phyloP scores from a whole-genome alignment of 2,329 filamentous ascomycete genomes.

The Zymoseptoria brevis region DNA sequence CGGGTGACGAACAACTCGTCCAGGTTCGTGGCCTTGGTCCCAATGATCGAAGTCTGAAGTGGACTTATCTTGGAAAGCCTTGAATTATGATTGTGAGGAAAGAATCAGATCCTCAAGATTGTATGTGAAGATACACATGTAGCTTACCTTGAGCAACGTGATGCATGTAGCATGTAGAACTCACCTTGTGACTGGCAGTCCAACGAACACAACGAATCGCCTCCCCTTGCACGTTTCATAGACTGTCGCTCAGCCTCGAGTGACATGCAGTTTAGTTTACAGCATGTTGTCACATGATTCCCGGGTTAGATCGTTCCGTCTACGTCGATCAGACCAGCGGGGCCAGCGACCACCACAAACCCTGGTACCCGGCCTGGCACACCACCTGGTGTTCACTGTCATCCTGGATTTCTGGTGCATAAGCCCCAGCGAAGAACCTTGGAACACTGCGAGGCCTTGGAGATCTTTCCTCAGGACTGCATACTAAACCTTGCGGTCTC shows the following conservation, averaged over 20 bases:
- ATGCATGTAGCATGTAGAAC: neutral
- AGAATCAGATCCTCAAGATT: neutral
- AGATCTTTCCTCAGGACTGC: neutral
- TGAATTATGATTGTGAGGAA: slow-evolving; percentile 4
- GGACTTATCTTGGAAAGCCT: slow-evolving; percentile 38
- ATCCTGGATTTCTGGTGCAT: neutral
- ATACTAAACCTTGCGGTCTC: neutral
- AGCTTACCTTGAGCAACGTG: neutral
- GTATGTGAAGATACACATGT: neutral
- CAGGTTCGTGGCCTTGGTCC: slow-evolving; percentile 35
- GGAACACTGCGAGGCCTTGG: neutral
- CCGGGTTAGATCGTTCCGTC: too few species aligned
- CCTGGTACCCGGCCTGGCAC: too few species aligned
- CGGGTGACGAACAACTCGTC: slow-evolving; percentile 49
- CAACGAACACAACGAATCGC: neutral
- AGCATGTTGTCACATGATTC: too few species aligned
- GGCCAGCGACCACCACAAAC: too few species aligned
- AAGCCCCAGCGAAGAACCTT: neutral
- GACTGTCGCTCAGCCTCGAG: neutral
- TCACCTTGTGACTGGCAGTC: neutral
- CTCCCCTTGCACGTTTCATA: neutral
- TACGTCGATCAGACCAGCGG: too few species aligned
- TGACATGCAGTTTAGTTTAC: too few species aligned
- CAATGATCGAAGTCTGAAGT: slow-evolving; percentile 34
- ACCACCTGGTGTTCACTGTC: too few species aligned